phyloP scores from a whole-genome alignment of 805 yeast genomes.

The Yueomyces sinensis region DNA sequence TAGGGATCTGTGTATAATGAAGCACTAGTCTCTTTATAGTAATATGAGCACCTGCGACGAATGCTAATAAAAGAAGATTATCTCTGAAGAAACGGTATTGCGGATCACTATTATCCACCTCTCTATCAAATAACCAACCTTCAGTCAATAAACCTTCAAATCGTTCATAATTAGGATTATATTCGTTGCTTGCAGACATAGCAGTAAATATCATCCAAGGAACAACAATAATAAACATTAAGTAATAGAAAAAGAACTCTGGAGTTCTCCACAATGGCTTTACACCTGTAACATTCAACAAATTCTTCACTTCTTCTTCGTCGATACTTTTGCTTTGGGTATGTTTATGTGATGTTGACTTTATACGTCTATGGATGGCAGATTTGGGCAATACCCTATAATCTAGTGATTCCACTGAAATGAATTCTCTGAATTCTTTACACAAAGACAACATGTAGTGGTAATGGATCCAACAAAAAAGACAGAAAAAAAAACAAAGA shows the following conservation, averaged over 20 bases:
- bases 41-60: slow-evolving; percentile 42
- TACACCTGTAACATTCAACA: background rate
- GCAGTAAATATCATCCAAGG: slow-evolving; percentile 79
- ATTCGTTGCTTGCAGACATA: slow-evolving; percentile 62
- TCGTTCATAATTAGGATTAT: slow-evolving; percentile 57
- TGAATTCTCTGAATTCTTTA: slow-evolving; percentile 10
- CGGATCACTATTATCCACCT: slow-evolving; percentile 83
- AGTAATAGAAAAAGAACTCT: slow-evolving; percentile 61
- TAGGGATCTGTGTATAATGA: slow-evolving; percentile 17
- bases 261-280: slow-evolving; percentile 48
- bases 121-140: slow-evolving; percentile 87
- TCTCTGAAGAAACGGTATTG: slow-evolving; percentile 84
- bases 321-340: background rate
- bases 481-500: too few species aligned
- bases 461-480: too few species aligned
- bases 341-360: too few species aligned
- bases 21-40: slow-evolving; percentile 29
- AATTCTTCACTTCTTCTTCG: background rate
- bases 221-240: slow-evolving; percentile 52
- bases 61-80: slow-evolving; percentile 52
- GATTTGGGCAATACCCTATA: slow-evolving; percentile 12
- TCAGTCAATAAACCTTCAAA: slow-evolving; percentile 48
- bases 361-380: background rate
- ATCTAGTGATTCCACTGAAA: slow-evolving; percentile 18
- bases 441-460: too few species aligned